Conservation (phyloP, 2,329 filamentous ascomycete species). For the Trichophyton mentagrophytes region DNA sequence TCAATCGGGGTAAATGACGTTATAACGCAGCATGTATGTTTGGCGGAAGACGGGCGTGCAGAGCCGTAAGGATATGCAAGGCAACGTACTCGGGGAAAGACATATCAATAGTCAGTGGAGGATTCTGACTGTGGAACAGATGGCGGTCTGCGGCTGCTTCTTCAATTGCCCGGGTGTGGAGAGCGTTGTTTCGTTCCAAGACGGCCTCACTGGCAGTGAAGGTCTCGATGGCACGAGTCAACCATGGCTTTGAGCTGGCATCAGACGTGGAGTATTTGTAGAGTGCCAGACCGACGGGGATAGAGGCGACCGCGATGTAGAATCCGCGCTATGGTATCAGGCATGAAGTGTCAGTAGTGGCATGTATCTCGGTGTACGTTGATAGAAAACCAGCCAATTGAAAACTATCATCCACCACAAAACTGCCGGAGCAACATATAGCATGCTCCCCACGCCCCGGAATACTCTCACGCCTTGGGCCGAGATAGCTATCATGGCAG, state of each 20-base stretch:
- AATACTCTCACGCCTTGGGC: background rate
- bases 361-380: background rate
- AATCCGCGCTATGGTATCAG: slow-evolving; percentile 30
- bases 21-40: background rate
- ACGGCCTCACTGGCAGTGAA: slow-evolving; percentile 42
- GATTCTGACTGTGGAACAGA: slow-evolving; percentile 40
- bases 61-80: background rate
- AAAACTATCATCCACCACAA: background rate
- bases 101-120: slow-evolving; percentile 39
- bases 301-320: slow-evolving; percentile 33
- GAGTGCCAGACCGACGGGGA: slow-evolving; percentile 31
- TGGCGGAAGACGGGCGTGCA: background rate
- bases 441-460: background rate
- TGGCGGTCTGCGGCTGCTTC: slow-evolving; percentile 51
- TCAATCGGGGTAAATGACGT: slow-evolving; percentile 3
- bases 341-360: slow-evolving; percentile 7
- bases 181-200: slow-evolving; percentile 44
- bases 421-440: background rate
- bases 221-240: slow-evolving; percentile 40
- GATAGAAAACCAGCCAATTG: background rate
- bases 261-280: slow-evolving; percentile 31
- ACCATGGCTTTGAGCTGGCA: slow-evolving; percentile 27
- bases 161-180: slow-evolving; percentile 50
- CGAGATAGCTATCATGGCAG: background rate
- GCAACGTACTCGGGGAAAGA: slow-evolving; percentile 51